Conservation (phyloP, 345 rosid species). For the Mercurialis annua region DNA sequence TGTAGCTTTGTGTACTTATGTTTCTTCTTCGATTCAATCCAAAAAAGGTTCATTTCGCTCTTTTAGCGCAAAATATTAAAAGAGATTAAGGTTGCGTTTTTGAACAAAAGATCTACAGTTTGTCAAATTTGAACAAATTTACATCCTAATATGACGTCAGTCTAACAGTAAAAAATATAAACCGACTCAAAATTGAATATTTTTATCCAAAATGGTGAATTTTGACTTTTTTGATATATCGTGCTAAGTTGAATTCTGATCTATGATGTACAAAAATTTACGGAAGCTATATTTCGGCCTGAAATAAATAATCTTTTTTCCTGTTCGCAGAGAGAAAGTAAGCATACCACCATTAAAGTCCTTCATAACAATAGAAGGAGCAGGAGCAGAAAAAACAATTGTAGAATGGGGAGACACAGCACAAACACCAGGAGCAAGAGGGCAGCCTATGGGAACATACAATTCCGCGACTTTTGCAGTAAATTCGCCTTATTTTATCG, state of each 20-base stretch:
- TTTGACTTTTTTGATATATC: not conserved
- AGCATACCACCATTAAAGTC: conserved; percentile 72
- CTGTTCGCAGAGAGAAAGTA: conserved; percentile 73
- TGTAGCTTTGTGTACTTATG: not conserved
- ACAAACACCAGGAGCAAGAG: conserved; percentile 64
- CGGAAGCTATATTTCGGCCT: too few relatives aligned
- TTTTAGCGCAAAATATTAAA: too few relatives aligned
- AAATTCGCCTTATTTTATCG: conserved; percentile 79
- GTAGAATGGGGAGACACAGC: conserved; percentile 99
- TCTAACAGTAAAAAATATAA: too few relatives aligned
- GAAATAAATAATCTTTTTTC: not conserved
- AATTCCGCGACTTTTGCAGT: conserved; percentile 92
- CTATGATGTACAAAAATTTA: too few relatives aligned
- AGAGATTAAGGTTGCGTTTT: too few relatives aligned
- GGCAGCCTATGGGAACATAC: conserved; percentile 72
- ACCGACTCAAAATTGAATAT: too few relatives aligned
- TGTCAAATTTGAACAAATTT: too few relatives aligned
- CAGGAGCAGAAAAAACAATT: conserved; percentile 80
- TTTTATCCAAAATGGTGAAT: too few relatives aligned
- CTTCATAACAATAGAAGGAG: conserved; percentile 83
- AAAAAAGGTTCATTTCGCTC: too few relatives aligned
- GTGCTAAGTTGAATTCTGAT: not conserved
- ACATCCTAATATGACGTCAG: too few relatives aligned
- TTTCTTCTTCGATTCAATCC: too few relatives aligned
- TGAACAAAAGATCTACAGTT: too few relatives aligned